These are phyloP conservation scores for Pseudocercospora ulei DNA, from an alignment of 2,329 filamentous ascomycete genomes.

Conservation along the genomic window DNA sequence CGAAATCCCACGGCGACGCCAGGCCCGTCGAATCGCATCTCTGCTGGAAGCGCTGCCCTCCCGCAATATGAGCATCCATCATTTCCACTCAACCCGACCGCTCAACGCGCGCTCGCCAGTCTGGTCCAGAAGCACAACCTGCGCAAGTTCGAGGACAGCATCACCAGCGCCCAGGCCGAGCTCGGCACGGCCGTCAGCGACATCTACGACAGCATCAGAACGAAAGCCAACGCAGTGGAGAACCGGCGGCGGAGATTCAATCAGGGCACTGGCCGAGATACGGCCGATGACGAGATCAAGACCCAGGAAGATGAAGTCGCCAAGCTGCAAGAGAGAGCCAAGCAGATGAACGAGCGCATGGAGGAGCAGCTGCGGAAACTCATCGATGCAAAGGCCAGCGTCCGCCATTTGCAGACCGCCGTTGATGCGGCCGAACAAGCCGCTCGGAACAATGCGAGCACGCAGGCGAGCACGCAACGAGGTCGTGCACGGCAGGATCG, in stretches of 20 bases:
- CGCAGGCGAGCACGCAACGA: conserved; percentile 34
- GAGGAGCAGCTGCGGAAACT: conserved; percentile 50
- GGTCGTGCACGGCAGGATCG: conserved; percentile 23
- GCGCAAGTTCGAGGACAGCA: conserved; percentile 41
- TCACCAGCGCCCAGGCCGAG: conserved; percentile 40
- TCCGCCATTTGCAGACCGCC: conserved; percentile 39
- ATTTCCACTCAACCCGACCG: conserved; percentile 43
- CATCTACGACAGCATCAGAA: conserved; percentile 48
- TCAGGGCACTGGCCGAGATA: conserved; percentile 29
- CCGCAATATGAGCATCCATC: conserved; percentile 47
- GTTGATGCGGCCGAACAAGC: conserved; percentile 39
- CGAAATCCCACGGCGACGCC: conserved; percentile 11
- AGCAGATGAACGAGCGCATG: conserved; percentile 46
- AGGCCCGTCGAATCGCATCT: conserved; percentile 5
- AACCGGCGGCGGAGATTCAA: conserved; percentile 31
- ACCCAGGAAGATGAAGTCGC: conserved; percentile 38
- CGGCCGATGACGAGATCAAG: conserved; percentile 33
- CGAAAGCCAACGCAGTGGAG: conserved; percentile 27
- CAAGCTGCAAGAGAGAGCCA: conserved; percentile 40
- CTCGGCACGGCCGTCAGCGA: conserved; percentile 45
- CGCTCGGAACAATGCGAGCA: conserved; percentile 32
- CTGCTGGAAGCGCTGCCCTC: conserved; percentile 27
- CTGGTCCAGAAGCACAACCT: conserved; percentile 40
- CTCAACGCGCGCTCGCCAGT: conserved; percentile 40
- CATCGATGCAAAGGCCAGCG: conserved; percentile 48